These are phyloP conservation scores for Penicillium crystallinum DNA, from an alignment of 495 filamentous ascomycete genomes.

Conservation along the genomic window DNA sequence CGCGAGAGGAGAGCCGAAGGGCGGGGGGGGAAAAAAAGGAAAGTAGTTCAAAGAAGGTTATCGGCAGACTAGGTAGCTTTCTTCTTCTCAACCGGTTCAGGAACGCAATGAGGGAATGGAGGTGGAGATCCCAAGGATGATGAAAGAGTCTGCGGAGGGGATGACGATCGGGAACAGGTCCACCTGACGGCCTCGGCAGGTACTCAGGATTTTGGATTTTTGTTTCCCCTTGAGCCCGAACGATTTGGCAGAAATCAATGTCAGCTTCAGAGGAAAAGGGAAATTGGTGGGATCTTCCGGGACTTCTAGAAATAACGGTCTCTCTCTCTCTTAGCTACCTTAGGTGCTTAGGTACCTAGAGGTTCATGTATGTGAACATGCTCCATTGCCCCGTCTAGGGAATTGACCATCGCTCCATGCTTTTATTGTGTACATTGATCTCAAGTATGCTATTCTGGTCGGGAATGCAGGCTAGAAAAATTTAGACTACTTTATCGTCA, in stretches of 20 bases:
- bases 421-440: not conserved
- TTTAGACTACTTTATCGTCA: not conserved
- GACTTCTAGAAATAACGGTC: slow-evolving; percentile 1
- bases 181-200: slow-evolving; percentile 24
- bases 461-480: not conserved
- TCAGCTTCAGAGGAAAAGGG: not conserved
- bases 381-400: too few species aligned
- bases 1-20: slow-evolving; percentile 30
- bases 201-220: not conserved
- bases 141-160: slow-evolving; percentile 26
- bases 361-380: too few species aligned
- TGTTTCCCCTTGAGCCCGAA: not conserved
- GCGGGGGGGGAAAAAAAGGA: slow-evolving; percentile 12
- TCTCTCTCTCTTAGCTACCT: not conserved
- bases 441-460: not conserved
- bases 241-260: not conserved
- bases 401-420: too few species aligned
- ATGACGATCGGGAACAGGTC: slow-evolving; percentile 24
- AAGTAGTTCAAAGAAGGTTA: slow-evolving; percentile 8
- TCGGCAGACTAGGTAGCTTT: not conserved
- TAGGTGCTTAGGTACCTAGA: slow-evolving; percentile 1
- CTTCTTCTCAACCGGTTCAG: not conserved
- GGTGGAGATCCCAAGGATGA: slow-evolving; percentile 16
- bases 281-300: slow-evolving; percentile 8
- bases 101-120: slow-evolving; percentile 10